Base-by-base conservation (phyloP, 306 rosid genomes). In the Malus asiatica region DNA sequence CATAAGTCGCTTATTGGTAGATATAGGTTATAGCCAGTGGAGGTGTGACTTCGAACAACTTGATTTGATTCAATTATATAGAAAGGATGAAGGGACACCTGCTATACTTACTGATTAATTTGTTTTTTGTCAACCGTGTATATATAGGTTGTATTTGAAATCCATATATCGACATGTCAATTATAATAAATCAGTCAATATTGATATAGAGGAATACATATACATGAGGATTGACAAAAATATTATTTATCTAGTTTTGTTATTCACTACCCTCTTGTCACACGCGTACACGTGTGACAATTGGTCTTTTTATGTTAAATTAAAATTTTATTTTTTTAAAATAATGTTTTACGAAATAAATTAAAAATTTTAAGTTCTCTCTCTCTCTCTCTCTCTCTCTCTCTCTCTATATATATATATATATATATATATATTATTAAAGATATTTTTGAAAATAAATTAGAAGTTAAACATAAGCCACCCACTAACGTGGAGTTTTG, bases 1-100 rank as follows among this genome's bases (percentile, higher is more conserved):
- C 65, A 61, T 42, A 60, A 61, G 13, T 73, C 4, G 70, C 16
- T 61, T 12, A 15, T 22, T 61, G 20, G 16, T 48, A 15, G 55
- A 15, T 48, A 6, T 6, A 27, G 22, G 44, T 11, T 64, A 64
- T 40, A 1, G 32, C 55, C 12, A 74, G 42, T 60, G 12, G 35
- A 15, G 70, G 70, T 68, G 20, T 40, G 73, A 76, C 81, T 79
- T 76, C 20, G 66, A 83, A 48, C 63, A 69, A 70, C 72, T 80
- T 80, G 63, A 53, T 32, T 6, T 63, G 66, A 23, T 23, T 59
- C 16, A 27, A 61, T 61, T 27, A 61, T 61, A 8, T 16, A 61
- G 20, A 18, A 5, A 51, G 55, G 55, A 51, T 51, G 55, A 15
- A 51, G 55, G 55, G 55, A 51, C 18, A 51, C 20, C 4, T 13